Evolutionary conservation across 192 early-diverging fungal genomes (phyloP), one percentile per base, ranked within the genome.

Genomic region (Backusella tuberculispora): DNA sequence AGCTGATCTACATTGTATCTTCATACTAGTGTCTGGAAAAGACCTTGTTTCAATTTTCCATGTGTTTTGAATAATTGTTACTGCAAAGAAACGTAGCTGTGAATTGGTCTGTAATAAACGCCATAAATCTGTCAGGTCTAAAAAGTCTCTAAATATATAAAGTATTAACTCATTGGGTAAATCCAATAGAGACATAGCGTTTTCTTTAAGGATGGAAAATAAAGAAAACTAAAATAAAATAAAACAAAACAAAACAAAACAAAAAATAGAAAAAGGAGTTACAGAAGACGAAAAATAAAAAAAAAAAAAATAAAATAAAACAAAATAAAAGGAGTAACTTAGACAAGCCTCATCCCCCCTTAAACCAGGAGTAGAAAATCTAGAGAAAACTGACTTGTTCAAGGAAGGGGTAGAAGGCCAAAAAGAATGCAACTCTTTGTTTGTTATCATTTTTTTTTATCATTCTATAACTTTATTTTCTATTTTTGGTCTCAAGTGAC

Each of bases 141-240:
- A 42, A 19, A 78, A 81, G 63, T 78, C 50, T 38, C 63, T 42
- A 37, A 81, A 41, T 64, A 78, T 71, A 50, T 81, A 78, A 8
- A 81, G 63, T 60, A 81, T 21, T 44, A 81, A 66, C 37, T 81
- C 80, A 60, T 78, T 76, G 14, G 76, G 80, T 66, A 81, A 48
- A 44, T 53, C 66, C 21, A 77, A 42, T 40, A 77, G 63, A 50
- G 40, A 40, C 37, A 53, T 38, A 3, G 14, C 13, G 38, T 53
- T 46, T 24, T 29, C 41, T 43, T 15, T 66, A 15, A 24, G 10
- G 21, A 74, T 8, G 34, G 43, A 67, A 19, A 48, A 66, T 13
- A 7, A 40, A 48, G 21, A 48, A 7, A 37, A n/a, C n/a, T n/a
- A 26, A 19, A 47, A 66, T 19, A 48, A 74, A 50, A n/a, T n/a